Base-by-base conservation (phyloP, 352 stramenopile genomes). In the Globisporangium heterothallicum region DNA sequence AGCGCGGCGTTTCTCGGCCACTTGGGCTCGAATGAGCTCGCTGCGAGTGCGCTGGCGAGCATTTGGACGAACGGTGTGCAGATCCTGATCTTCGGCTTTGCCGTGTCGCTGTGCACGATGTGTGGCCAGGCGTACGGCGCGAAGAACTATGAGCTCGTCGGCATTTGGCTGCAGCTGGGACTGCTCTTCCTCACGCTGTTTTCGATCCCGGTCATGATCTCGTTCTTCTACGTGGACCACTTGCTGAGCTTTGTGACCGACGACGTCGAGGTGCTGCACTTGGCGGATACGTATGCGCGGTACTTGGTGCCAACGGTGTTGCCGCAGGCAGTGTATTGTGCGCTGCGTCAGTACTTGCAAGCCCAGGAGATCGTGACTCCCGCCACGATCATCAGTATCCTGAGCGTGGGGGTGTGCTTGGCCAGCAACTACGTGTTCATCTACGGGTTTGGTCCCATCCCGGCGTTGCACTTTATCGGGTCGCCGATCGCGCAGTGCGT, bases 61-160 rank as follows among this genome's bases (percentile, higher is more conserved):
- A 86, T 93, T 52, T 93, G 78, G 79, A 91, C 76, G 13, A 81
- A 78, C 55, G 83, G 72, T 61, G 72, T 88, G 41, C 83, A 89
- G 61, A 84, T 89, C 44, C 56, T 88, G 42, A 86, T 90, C 61
- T 89, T 86, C 49, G 79, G 78, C 53, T 84, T 86, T 53, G 80
- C 82, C 19, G 66, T 84, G 18, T 86, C 82, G n/a, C 73, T 91
- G 22, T 88, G 74, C 56, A 91, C 82, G 50, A 66, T 93, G 21
- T 91, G 82, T 42, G 78, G 82, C 12, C 78, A 93, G 42, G 79
- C 82, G 13, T 93, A 83, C 53, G 82, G 82, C 26, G 82, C 82
- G 12, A 74, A 84, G 62, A 93, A 93, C 61, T 86, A 73, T 36
- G 66, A 73, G 29, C 71, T 93, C 41, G 78, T 89, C 16, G 74